Base-by-base conservation (phyloP, 305 asterid genomes). In the Nicotiana rustica region DNA sequence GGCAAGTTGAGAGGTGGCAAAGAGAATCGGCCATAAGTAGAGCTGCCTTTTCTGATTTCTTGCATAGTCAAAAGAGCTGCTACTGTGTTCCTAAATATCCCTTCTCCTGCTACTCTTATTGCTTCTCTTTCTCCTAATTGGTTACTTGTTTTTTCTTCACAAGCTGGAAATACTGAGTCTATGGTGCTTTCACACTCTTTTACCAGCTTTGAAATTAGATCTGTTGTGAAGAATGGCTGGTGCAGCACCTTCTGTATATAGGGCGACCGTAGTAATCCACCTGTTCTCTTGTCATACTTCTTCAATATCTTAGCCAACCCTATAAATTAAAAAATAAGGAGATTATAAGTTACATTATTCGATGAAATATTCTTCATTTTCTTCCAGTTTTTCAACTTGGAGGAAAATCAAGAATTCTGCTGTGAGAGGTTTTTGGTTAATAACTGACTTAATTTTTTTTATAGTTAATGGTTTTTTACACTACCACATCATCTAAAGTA, bases 161-260 rank as follows among this genome's bases (percentile, higher is more conserved):
- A 59, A 2, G 90, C 86, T 44, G 96, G 99, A 75, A 95, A 91
- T 82, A 92, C 87, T 31, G 88, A 62, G 21, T 96, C 97, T 55
- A 95, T 92, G 79, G 90, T 91, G 89, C 82, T 86, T 81, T 95
- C 98, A 68, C 99, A 95, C 59, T 96, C 97, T 88, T 88, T 96
- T 18, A 93, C 92, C 15, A 95, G 96, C 92, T 93, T 95, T 7
- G 99, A 93, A 83, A 96, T 89, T 25, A 89, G 81, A 19, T 93
- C 99, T 0, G 97, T 96, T 3, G 97, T 95, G 89, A 92, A 96
- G 68, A 96, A 96, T 2, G 99, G 99, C 84, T 96, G 98, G 25
- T 85, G 82, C 18, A 92, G 79, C 13, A 93, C 96, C 65, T 90
- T 96, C 64, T 95, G 95, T 83, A 93, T 95, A 86, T 95, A 91